Evolutionary conservation across 805 yeast genomes (phyloP), one percentile per base, ranked within the genome.

Genomic region (Barnettozyma populi): DNA sequence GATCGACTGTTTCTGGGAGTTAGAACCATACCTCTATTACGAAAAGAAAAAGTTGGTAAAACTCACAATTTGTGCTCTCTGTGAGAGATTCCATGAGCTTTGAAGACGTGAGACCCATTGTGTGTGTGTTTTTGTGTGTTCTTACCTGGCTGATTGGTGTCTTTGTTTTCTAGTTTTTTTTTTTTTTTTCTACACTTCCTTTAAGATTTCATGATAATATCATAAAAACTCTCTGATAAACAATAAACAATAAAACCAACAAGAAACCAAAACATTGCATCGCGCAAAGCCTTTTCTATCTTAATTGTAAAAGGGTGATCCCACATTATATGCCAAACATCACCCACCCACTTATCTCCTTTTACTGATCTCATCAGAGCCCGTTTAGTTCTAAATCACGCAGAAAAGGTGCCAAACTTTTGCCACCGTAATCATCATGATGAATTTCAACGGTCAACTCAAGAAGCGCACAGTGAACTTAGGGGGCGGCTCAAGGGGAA

Each of bases 1-100:
- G 76, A 47, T 88, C 95, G 66, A 92, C 82, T 79, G 20, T 9
- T 8, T 18, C 11, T 7, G 14, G n/a, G 7, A 9, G 35, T 46
- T 41, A 45, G 48, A 8, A 27, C 25, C 5, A 23, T 21, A 32
- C 10, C n/a, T 18, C 21, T n/a, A 21, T 8, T 6, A 20, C 13
- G 37, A 31, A 16, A 24, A 11, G 13, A 29, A n/a, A 11, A 7
- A 29, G n/a, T n/a, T 14, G 16, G 13, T 7, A 21, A 27, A 6
- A 44, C 80, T 52, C 65, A 76, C 82, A 88, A 64, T 83, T 84
- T 8, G 95, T 86, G 21, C 90, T 92, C 63, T 85, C 90, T 57
- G 86, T 78, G 21, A 88, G 74, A 53, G 79, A 77, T 50, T 86
- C 94, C 51, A 88, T 66, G 32, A 76, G 62, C 53, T 73, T 80